Conservation (phyloP, 2,329 filamentous ascomycete genomes). For the Tolypocladium tundrense region DNA sequence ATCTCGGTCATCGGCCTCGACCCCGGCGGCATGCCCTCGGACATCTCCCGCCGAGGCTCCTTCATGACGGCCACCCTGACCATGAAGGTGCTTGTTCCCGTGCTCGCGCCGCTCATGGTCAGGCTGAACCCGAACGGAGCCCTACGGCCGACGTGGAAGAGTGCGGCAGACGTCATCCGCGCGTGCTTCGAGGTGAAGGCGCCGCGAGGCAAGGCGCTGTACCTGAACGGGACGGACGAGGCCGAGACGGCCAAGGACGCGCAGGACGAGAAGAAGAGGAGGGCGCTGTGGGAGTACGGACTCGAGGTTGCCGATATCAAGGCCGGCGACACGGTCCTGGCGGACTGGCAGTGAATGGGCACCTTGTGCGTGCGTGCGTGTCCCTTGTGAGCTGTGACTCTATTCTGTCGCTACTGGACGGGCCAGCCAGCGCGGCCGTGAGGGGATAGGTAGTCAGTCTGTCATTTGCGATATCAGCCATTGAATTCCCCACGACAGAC, state of each 20-base stretch:
- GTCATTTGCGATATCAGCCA: too few species aligned
- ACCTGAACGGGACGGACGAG: slow-evolving; percentile 23
- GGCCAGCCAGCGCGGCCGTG: background rate
- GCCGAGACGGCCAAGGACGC: slow-evolving; percentile 17
- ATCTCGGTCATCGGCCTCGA: slow-evolving; percentile 26
- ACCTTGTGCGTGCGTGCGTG: background rate
- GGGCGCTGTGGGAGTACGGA: slow-evolving; percentile 20
- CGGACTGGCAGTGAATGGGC: slow-evolving; percentile 14
- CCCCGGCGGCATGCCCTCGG: slow-evolving; percentile 25
- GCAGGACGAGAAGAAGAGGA: slow-evolving; percentile 17
- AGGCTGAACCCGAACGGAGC: slow-evolving; percentile 18
- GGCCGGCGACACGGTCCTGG: slow-evolving; percentile 14
- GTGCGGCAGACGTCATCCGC: slow-evolving; percentile 19
- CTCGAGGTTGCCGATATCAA: slow-evolving; percentile 14
- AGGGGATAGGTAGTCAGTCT: background rate
- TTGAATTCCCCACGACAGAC: too few species aligned
- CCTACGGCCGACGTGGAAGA: slow-evolving; percentile 19
- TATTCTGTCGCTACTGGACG: background rate
- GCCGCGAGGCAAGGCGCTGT: slow-evolving; percentile 17
- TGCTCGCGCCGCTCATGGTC: slow-evolving; percentile 12
- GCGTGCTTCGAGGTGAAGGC: slow-evolving; percentile 19
- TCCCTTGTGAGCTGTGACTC: background rate
- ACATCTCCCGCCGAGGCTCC: slow-evolving; percentile 15
- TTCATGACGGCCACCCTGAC: slow-evolving; percentile 11
- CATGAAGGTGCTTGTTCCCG: slow-evolving; percentile 14